Conservation (phyloP, 179 eudicot genomes). For the Camellia oleifera region DNA sequence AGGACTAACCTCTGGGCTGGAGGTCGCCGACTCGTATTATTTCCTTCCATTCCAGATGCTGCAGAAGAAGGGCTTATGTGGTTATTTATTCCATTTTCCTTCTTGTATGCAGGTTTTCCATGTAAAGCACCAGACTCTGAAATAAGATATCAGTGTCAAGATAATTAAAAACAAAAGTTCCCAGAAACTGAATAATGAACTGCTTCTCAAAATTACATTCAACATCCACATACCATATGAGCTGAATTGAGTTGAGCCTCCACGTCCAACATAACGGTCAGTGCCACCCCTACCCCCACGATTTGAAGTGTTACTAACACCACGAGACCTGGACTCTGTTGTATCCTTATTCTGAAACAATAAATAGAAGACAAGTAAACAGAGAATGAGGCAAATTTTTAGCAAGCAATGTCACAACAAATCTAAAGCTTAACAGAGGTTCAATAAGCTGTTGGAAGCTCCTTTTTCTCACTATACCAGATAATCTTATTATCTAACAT, state of each 20-base stretch:
- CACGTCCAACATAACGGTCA: conserved; percentile 64
- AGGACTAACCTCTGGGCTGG: conserved; percentile 46
- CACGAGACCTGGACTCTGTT: conserved; percentile 72
- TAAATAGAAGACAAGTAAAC: conserved; percentile 7
- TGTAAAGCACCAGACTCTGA: conserved; percentile 56
- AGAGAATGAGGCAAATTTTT: conserved; percentile 1
- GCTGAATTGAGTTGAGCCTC: conserved; percentile 44
- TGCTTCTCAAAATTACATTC: background rate
- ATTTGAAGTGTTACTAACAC: conserved; percentile 43
- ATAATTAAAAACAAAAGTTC: conserved; percentile 6
- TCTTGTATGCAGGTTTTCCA: conserved; percentile 65
- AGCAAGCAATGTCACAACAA: conserved; percentile 1
- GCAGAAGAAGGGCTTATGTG: conserved; percentile 36
- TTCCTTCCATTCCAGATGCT: conserved; percentile 39
- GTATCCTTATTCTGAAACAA: conserved; percentile 69
- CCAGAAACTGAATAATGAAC: conserved; percentile 3
- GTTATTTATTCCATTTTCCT: conserved; percentile 60
- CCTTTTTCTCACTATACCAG: background rate
- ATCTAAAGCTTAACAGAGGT: background rate
- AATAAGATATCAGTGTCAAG: conserved; percentile 11
- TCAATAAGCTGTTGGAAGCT: background rate
- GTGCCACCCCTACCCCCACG: conserved; percentile 63
- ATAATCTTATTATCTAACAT: too few species aligned
- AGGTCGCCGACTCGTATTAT: conserved; percentile 38
- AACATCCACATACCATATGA: conserved; percentile 50